phyloP scores from a whole-genome alignment of 2,329 filamentous ascomycete genomes.

The Monilinia laxa region DNA sequence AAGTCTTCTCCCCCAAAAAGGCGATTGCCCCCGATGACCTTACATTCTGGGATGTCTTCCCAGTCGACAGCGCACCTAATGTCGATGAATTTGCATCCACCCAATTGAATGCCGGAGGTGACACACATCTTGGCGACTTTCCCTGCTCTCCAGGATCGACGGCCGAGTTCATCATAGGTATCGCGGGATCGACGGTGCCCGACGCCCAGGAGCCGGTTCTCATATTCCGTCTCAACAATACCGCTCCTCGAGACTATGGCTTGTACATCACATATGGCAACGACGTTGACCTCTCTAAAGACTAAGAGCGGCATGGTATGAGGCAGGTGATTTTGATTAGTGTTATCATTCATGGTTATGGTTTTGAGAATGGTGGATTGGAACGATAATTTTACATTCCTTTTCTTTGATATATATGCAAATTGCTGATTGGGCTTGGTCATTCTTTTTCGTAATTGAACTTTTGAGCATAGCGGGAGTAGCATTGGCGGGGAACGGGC shows the following conservation, averaged over 20 bases:
- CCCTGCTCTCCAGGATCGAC: background rate
- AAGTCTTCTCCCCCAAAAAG: background rate
- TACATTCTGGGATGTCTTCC: conserved; percentile 12
- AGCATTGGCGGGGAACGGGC: background rate
- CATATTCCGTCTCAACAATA: background rate
- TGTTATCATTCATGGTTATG: background rate
- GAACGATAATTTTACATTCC: background rate
- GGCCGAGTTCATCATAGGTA: background rate
- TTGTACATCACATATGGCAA: background rate
- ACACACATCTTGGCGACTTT: background rate
- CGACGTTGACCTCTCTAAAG: background rate
- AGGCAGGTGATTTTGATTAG: background rate
- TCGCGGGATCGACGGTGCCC: background rate
- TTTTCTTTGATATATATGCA: background rate
- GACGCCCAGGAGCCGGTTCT: no score
- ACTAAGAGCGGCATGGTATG: background rate
- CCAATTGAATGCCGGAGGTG: background rate
- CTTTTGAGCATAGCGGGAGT: background rate
- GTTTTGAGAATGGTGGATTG: background rate
- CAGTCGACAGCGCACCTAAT: background rate
- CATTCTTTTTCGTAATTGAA: background rate
- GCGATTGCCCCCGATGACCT: background rate
- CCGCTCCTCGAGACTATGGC: background rate
- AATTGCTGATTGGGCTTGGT: no score
- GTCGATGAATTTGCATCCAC: background rate